Evolutionary conservation across 1,284 basidiomycete species (phyloP).

Genomic region (Violaceomyces palustris): DNA sequence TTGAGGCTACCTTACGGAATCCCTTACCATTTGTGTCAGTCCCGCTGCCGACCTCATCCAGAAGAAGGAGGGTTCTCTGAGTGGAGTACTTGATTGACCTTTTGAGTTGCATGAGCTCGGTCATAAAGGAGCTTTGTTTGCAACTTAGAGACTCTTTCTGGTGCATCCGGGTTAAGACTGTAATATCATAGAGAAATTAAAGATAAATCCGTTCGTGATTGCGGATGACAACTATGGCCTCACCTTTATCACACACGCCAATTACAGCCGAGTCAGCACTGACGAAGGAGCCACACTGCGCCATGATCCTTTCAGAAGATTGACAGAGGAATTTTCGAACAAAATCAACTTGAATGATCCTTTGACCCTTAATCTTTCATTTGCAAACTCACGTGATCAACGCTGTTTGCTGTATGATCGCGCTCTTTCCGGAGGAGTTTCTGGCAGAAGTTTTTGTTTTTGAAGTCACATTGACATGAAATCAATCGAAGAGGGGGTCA

Average conservation of each 20-base stretch:
- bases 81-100: slow-evolving; percentile 20
- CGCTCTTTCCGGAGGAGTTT: slow-evolving; percentile 32
- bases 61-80: slow-evolving; percentile 15
- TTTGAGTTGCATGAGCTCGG: slow-evolving; percentile 20
- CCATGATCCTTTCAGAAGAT: slow-evolving; percentile 5
- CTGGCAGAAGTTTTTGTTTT: neutral
- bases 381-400: slow-evolving; percentile 17
- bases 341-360: no score
- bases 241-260: slow-evolving; percentile 26
- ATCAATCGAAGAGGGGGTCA: neutral
- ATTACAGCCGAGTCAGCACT: slow-evolving; percentile 18
- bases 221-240: neutral
- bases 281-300: slow-evolving; percentile 25
- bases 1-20: neutral
- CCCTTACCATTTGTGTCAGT: slow-evolving; percentile 25
- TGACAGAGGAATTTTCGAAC: neutral
- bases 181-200: neutral
- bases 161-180: slow-evolving; percentile 27
- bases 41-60: slow-evolving; percentile 27
- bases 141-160: slow-evolving; percentile 27
- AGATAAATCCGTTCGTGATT: neutral
- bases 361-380: neutral
- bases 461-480: neutral
- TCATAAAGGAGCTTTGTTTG: slow-evolving; percentile 26
- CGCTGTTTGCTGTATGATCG: slow-evolving; percentile 24